Conservation (phyloP, 306 rosid genomes). For the Pyrus bretschneideri region DNA sequence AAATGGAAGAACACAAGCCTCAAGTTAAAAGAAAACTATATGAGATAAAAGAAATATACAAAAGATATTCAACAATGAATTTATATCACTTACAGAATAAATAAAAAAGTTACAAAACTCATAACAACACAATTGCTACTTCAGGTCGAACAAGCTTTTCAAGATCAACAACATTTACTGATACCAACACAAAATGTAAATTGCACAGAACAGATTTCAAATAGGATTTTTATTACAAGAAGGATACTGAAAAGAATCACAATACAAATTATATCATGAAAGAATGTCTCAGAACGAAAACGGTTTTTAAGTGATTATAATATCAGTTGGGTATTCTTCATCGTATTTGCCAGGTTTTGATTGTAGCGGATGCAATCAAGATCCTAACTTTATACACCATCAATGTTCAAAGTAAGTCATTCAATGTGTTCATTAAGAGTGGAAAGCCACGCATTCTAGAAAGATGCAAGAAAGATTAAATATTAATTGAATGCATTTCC, state of each 20-base stretch:
- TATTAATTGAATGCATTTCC: not conserved
- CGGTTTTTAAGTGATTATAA: not conserved
- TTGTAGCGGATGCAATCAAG: not conserved
- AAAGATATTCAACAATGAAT: not conserved
- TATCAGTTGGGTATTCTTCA: not conserved
- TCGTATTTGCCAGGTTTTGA: not conserved
- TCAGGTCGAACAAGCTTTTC: not conserved
- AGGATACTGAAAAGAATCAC: not conserved
- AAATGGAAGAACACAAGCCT: constrained; percentile 3
- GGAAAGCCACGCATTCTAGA: not conserved
- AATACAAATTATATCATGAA: not conserved
- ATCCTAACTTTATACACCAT: not conserved
- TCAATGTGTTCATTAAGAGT: not conserved
- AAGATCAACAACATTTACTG: not conserved
- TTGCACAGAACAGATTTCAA: not conserved
- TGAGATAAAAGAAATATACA: not conserved
- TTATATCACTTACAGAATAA: not conserved
- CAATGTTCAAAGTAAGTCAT: not conserved
- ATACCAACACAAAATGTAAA: not conserved
- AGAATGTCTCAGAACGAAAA: not conserved
- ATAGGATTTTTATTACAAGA: not conserved
- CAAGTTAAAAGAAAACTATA: not conserved
- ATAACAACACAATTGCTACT: not conserved
- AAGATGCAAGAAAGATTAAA: constrained; percentile 1
- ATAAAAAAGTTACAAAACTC: not conserved